These are phyloP conservation scores for Daldinia sp. DNA, from an alignment of 2,329 filamentous ascomycete species.

Conservation along the genomic window DNA sequence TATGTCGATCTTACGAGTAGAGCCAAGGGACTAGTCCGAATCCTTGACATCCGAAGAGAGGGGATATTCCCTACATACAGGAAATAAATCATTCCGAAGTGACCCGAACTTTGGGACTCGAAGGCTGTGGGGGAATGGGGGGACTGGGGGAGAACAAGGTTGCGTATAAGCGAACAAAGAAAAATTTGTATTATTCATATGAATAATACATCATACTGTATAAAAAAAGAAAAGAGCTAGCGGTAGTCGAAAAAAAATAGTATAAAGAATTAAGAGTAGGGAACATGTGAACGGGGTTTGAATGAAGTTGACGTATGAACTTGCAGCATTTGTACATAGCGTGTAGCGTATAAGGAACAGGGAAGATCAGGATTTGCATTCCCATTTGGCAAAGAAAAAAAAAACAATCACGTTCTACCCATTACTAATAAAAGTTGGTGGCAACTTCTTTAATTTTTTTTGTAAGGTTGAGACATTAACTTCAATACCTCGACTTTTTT, in stretches of 20 bases:
- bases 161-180: background rate
- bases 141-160: background rate
- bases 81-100: background rate
- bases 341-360: too few relatives aligned
- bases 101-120: background rate
- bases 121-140: background rate
- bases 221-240: too few relatives aligned
- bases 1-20: background rate
- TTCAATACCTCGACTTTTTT: too few relatives aligned
- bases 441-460: background rate
- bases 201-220: too few relatives aligned
- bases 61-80: background rate
- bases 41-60: background rate
- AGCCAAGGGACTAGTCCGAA: background rate
- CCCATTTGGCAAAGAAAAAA: too few relatives aligned
- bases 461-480: constrained; percentile 1
- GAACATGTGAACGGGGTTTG: background rate
- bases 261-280: background rate
- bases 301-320: too few relatives aligned
- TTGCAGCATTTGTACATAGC: too few relatives aligned
- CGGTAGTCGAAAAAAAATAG: background rate
- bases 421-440: background rate
- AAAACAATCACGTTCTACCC: background rate
- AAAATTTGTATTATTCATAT: too few relatives aligned
- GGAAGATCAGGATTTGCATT: background rate